Conservation (phyloP, 2,329 filamentous ascomycete species). For the Diplodia sapinea region DNA sequence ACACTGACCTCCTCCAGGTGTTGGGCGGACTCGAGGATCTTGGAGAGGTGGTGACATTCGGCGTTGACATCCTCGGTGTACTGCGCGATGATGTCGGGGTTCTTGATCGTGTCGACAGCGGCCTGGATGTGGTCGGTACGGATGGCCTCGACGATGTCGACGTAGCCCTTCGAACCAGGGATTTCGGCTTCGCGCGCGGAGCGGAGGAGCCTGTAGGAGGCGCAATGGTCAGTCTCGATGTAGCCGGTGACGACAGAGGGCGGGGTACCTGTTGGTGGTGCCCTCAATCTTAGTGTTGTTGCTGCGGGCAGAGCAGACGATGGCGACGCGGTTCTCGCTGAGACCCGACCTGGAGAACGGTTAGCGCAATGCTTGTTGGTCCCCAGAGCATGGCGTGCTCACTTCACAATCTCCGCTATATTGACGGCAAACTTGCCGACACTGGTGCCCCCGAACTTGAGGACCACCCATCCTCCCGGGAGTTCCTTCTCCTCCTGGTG, state of each 20-base stretch:
- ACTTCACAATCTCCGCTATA: slow-evolving; percentile 68
- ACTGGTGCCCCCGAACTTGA: slow-evolving; percentile 95
- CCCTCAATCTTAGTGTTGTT: slow-evolving; percentile 93
- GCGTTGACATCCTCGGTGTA: slow-evolving; percentile 71
- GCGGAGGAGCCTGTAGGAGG: slow-evolving; percentile 49
- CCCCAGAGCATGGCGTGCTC: slow-evolving; percentile 51
- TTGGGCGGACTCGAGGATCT: slow-evolving; percentile 71
- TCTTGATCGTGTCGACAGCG: slow-evolving; percentile 59
- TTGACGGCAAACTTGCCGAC: slow-evolving; percentile 85
- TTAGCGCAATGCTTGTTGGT: slow-evolving; percentile 18
- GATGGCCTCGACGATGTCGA: slow-evolving; percentile 78
- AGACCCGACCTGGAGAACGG: slow-evolving; percentile 55
- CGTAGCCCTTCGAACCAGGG: slow-evolving; percentile 61
- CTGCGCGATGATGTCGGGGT: slow-evolving; percentile 52
- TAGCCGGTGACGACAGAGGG: slow-evolving; percentile 9
- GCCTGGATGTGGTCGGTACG: slow-evolving; percentile 80
- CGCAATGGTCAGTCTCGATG: slow-evolving; percentile 10
- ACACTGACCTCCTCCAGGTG: slow-evolving; percentile 59
- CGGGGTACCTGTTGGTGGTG: slow-evolving; percentile 87
- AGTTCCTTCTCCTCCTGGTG: slow-evolving; percentile 55
- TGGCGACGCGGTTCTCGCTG: slow-evolving; percentile 74
- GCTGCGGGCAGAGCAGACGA: slow-evolving; percentile 95
- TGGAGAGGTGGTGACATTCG: slow-evolving; percentile 81
- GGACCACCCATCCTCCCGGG: slow-evolving; percentile 75
- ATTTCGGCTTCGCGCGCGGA: slow-evolving; percentile 55